Conservation (phyloP, 2,329 filamentous ascomycete genomes). For the Myriosclerotinia duriaeana region DNA sequence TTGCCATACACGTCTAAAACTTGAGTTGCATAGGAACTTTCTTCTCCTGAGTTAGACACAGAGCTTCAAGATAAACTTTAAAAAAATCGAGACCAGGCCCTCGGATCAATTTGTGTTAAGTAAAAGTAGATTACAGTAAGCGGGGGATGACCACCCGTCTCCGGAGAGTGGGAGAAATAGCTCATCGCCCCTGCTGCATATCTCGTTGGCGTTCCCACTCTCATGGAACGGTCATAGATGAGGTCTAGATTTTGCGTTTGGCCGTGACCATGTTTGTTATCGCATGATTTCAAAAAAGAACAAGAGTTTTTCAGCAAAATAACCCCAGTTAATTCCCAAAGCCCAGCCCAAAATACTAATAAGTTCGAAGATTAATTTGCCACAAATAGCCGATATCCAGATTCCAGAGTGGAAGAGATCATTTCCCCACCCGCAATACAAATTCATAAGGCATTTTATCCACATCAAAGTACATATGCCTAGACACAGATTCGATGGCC, state of each 20-base stretch:
- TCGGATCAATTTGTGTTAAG: too few relatives aligned
- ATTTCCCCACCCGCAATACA: neutral
- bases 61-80: too few relatives aligned
- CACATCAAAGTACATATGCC: neutral
- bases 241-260: neutral
- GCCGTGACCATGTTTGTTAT: neutral
- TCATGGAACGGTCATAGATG: too few relatives aligned
- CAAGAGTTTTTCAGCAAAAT: neutral
- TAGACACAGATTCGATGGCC: neutral
- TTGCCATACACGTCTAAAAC: too few relatives aligned
- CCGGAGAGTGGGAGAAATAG: too few relatives aligned
- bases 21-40: too few relatives aligned
- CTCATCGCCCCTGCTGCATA: too few relatives aligned
- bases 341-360: neutral
- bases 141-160: too few relatives aligned
- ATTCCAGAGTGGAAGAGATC: neutral
- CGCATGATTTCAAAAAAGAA: neutral
- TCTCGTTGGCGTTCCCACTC: too few relatives aligned
- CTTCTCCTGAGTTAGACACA: too few relatives aligned
- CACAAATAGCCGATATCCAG: neutral
- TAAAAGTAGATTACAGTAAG: too few relatives aligned
- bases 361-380: neutral
- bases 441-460: neutral
- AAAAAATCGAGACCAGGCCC: too few relatives aligned
- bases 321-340: neutral